Percentiles rank a stretch among this genome's conserved stretches.
Evolutionary conservation across 306 rosid genomes (phyloP).

Genomic region (Bauhinia variegata): DNA sequence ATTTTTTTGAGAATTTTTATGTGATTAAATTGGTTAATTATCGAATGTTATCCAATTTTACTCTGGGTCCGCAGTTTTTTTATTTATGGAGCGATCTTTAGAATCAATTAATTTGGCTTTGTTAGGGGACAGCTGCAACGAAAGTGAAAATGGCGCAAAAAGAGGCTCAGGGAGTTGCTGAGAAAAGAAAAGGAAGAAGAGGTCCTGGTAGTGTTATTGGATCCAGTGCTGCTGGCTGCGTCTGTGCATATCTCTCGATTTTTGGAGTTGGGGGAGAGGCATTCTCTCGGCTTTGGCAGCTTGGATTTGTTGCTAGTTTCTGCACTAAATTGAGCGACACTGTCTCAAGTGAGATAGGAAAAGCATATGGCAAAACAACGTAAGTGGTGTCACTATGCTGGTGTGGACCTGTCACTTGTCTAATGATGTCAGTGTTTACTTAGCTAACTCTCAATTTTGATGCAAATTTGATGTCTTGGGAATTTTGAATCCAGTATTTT

Average conservation of each 20-base stretch:
- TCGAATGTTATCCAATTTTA: conserved; percentile 21
- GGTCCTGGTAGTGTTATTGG: conserved; percentile 96
- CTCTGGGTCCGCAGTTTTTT: too few species aligned
- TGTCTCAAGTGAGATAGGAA: conserved; percentile 96
- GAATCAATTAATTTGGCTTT: conserved; percentile 33
- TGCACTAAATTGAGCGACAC: conserved; percentile 97
- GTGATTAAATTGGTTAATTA: conserved; percentile 1
- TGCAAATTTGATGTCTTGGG: not conserved
- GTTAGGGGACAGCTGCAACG: conserved; percentile 89
- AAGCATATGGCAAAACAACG: conserved; percentile 94
- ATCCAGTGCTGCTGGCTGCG: conserved; percentile 96
- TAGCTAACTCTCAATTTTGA: not conserved
- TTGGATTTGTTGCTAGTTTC: conserved; percentile 95
- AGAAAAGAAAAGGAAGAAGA: conserved; percentile 93
- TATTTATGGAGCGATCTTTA: conserved; percentile 27
- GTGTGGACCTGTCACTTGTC: conserved; percentile 2
- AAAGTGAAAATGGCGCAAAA: conserved; percentile 92
- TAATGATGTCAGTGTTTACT: conserved; percentile 12
- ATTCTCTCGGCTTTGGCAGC: conserved; percentile 70
- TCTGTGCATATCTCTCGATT: conserved; percentile 78
- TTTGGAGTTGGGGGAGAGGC: conserved; percentile 70
- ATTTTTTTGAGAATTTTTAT: not conserved
- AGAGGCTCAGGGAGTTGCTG: conserved; percentile 93
- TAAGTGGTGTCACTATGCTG: conserved; percentile 45
- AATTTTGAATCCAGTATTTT: not conserved